Conservation (phyloP, 768 basidiomycete species). For the Boletus fagicola region DNA sequence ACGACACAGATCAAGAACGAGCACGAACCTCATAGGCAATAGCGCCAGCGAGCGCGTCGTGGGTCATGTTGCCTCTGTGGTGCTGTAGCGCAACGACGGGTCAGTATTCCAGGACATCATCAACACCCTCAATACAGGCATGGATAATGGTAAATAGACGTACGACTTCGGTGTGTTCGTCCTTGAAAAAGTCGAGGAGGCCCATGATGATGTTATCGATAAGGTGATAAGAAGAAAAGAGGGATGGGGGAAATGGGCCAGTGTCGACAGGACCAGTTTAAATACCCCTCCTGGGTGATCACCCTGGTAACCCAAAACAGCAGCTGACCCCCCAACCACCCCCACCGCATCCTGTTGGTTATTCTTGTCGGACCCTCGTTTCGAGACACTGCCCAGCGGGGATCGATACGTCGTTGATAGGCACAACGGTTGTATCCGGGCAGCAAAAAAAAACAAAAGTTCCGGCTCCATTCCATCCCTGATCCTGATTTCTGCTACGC, state of each 20-base stretch:
- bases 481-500: background rate
- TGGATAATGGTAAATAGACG: background rate
- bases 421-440: conserved; percentile 10
- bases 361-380: conserved; percentile 13
- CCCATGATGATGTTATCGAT: conserved; percentile 15
- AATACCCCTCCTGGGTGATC: conserved; percentile 17
- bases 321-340: conserved; percentile 1
- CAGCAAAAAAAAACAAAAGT: background rate
- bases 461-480: background rate
- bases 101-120: background rate
- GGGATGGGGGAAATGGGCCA: background rate
- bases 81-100: background rate
- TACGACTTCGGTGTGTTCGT: conserved; percentile 1
- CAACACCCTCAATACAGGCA: background rate
- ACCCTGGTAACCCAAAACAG: conserved; percentile 18
- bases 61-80: conserved; percentile 12
- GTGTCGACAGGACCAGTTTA: conserved; percentile 2
- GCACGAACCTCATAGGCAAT: conserved; percentile 18
- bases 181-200: background rate
- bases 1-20: background rate
- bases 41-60: conserved; percentile 22
- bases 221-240: background rate
- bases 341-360: conserved; percentile 4
- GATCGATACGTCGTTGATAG: conserved; percentile 23
- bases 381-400: conserved; percentile 6